phyloP scores from a whole-genome alignment of 2,329 filamentous ascomycete species.

The Arthrinium phaeospermum region DNA sequence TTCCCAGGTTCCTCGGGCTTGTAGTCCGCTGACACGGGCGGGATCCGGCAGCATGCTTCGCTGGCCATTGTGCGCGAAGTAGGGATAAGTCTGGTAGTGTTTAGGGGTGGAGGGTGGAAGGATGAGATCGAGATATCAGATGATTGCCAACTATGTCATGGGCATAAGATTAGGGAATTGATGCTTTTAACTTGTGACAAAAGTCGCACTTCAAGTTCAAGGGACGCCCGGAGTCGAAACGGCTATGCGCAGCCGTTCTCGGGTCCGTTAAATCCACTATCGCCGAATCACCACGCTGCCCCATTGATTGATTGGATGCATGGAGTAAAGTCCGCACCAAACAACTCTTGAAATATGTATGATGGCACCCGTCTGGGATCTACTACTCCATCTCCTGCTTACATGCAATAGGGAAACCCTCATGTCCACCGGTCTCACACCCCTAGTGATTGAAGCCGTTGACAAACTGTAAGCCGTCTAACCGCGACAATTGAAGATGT shows the following conservation, averaged over 20 bases:
- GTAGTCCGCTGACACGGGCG: constrained; percentile 47
- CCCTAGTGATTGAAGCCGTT: too few species aligned
- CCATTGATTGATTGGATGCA: not conserved
- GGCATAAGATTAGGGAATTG: not conserved
- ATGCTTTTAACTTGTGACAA: not conserved
- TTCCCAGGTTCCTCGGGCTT: constrained; percentile 47
- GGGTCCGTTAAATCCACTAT: constrained; percentile 1
- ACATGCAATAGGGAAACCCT: not conserved
- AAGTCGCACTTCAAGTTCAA: not conserved
- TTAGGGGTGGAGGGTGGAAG: not conserved
- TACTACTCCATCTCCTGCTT: not conserved
- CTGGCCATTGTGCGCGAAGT: constrained; percentile 22
- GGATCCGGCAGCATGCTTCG: constrained; percentile 40
- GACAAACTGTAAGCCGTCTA: not conserved
- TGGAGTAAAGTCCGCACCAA: too few species aligned
- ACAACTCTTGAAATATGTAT: too few species aligned
- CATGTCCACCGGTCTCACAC: not conserved
- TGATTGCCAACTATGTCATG: not conserved
- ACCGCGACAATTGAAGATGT: not conserved
- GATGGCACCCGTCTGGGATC: not conserved
- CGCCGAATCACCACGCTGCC: not conserved
- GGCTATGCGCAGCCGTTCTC: not conserved
- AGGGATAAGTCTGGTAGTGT: not conserved
- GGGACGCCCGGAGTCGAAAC: not conserved
- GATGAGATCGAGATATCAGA: too few species aligned